These are phyloP conservation scores for Danielia oregonensis DNA, from an alignment of 805 yeast genomes.

Conservation along the genomic window DNA sequence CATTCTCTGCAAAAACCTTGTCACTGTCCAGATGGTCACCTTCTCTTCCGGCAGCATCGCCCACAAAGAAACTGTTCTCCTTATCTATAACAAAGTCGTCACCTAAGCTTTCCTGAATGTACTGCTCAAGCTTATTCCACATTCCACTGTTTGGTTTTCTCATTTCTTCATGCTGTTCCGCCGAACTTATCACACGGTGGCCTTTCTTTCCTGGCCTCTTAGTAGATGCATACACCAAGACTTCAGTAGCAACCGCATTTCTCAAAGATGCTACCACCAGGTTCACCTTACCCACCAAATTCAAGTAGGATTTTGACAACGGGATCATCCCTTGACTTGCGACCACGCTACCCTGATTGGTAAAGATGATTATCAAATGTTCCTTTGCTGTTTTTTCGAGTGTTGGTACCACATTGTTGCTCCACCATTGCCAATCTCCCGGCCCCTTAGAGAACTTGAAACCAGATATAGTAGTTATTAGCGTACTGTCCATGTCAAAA, in stretches of 20 bases:
- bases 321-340: slow-evolving; percentile 21
- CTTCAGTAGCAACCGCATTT: slow-evolving; percentile 17
- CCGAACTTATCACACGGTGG: slow-evolving; percentile 19
- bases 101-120: slow-evolving; percentile 24
- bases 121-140: slow-evolving; percentile 55
- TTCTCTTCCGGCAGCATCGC: slow-evolving; percentile 92
- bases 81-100: slow-evolving; percentile 31
- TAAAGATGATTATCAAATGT: slow-evolving; percentile 61
- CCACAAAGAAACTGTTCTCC: slow-evolving; percentile 63
- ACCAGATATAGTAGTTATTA: slow-evolving; percentile 65
- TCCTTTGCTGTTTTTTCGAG: slow-evolving; percentile 22
- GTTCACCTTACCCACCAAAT: slow-evolving; percentile 42
- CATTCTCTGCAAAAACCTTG: slow-evolving; percentile 54
- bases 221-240: slow-evolving; percentile 62
- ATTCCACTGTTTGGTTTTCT: slow-evolving; percentile 81
- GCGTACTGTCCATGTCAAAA: slow-evolving; percentile 84
- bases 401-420: slow-evolving; percentile 13
- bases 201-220: slow-evolving; percentile 40
- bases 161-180: slow-evolving; percentile 33
- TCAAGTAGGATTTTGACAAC: slow-evolving; percentile 31
- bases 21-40: slow-evolving; percentile 83
- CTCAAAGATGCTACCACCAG: slow-evolving; percentile 29
- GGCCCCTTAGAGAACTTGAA: slow-evolving; percentile 52
- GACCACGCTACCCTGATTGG: slow-evolving; percentile 79
- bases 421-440: slow-evolving; percentile 68